Evolutionary conservation across 345 rosid species (phyloP).

Genomic region (rapeseed (Brassica napus)): DNA sequence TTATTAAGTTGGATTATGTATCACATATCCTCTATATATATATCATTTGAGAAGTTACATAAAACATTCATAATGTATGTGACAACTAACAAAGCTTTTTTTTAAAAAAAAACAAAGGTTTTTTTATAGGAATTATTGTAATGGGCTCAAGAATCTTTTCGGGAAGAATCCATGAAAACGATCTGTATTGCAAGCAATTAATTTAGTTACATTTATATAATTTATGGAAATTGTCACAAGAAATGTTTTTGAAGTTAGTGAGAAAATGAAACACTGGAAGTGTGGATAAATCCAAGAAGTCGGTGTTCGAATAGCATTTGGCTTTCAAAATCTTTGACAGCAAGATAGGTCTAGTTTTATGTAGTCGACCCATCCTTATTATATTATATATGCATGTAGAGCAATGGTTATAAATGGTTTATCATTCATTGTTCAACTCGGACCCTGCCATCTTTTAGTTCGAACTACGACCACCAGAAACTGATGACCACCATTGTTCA

Average conservation of each 20-base stretch:
- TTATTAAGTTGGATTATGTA: neutral
- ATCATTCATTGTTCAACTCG: neutral
- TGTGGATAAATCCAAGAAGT: conserved; percentile 1
- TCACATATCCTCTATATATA: neutral
- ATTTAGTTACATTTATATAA: neutral
- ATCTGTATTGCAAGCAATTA: conserved; percentile 5
- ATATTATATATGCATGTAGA: neutral
- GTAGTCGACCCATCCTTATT: neutral
- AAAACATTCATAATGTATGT: neutral
- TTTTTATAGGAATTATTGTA: neutral
- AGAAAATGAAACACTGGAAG: neutral
- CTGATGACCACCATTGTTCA: neutral
- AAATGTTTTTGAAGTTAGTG: neutral
- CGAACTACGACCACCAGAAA: neutral
- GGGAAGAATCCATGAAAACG: conserved; percentile 7
- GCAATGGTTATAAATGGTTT: neutral
- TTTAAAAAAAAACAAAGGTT: no score
- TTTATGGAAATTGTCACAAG: neutral
- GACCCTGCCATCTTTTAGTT: neutral
- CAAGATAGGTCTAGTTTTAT: neutral
- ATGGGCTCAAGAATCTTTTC: neutral
- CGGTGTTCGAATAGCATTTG: neutral
- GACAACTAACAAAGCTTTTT: neutral
- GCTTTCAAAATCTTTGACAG: conserved; percentile 7
- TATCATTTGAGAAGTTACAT: neutral